Evolutionary conservation across 208 protist genomes (phyloP).

Genomic region (Naegleria fowleri): DNA sequence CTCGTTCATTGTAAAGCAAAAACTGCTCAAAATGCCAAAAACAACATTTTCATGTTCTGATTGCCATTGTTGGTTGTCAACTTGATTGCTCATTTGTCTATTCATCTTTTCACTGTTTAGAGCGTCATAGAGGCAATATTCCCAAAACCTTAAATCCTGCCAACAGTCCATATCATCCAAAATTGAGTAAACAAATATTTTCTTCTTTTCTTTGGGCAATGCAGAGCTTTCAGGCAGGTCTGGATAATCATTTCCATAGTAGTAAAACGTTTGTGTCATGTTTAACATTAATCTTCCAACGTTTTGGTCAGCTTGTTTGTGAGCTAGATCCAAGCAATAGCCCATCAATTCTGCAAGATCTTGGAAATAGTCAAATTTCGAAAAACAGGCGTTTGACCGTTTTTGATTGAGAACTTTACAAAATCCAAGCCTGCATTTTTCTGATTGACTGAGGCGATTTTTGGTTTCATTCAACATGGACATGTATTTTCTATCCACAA

Average conservation of each 20-base stretch:
- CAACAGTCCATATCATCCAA: not conserved
- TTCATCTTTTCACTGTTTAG: not conserved
- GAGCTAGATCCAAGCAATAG: not conserved
- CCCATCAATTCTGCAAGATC: not conserved
- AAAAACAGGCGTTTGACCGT: not conserved
- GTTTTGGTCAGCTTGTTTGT: not conserved
- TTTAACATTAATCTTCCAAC: constrained; percentile 14
- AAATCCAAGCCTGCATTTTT: not conserved
- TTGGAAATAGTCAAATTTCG: not conserved
- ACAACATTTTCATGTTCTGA: constrained; percentile 23
- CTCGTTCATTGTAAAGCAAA: constrained; percentile 5
- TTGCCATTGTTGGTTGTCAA: not conserved
- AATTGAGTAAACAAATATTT: not conserved
- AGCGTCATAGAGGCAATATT: constrained; percentile 5
- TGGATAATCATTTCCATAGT: not conserved
- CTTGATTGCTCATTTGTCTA: not conserved
- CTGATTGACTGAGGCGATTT: not conserved
- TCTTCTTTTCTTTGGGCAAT: not conserved
- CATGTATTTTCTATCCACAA: not conserved
- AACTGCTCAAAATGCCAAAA: constrained; percentile 11
- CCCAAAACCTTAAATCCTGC: constrained; percentile 30
- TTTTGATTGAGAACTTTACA: not conserved
- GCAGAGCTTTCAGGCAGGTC: not conserved
- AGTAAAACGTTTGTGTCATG: constrained; percentile 25
- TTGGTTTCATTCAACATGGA: not conserved